Conservation (phyloP, 2,329 filamentous ascomycete genomes). For the Endocalyx cinctus region DNA sequence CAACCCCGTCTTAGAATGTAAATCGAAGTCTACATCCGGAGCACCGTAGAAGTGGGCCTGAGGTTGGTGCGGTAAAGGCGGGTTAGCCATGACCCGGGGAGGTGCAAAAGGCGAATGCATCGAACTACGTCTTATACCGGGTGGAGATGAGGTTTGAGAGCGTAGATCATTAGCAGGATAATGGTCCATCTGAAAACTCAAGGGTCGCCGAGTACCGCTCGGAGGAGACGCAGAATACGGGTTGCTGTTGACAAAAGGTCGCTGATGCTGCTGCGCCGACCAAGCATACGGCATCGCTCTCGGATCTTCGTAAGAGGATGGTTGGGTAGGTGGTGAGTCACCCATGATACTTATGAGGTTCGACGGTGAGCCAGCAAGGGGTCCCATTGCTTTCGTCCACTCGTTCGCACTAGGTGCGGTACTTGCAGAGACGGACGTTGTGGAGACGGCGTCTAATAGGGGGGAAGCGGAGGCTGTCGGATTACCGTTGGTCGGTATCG, state of each 20-base stretch:
- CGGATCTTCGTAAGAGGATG: conserved; percentile 31
- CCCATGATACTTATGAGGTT: conserved; percentile 32
- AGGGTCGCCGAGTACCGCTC: conserved; percentile 27
- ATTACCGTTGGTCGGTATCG: conserved; percentile 25
- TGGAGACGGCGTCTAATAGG: conserved; percentile 24
- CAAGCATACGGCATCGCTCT: conserved; percentile 26
- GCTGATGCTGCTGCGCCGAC: conserved; percentile 33
- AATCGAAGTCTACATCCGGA: conserved; percentile 64
- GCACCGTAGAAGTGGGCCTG: conserved; percentile 66
- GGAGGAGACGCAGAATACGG: conserved; percentile 28
- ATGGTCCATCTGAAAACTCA: conserved; percentile 39
- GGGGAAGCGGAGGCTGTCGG: conserved; percentile 23
- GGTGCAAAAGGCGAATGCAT: conserved; percentile 46
- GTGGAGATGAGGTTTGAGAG: conserved; percentile 35
- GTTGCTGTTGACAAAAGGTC: conserved; percentile 21
- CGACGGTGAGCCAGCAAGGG: conserved; percentile 26
- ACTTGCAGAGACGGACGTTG: conserved; percentile 26
- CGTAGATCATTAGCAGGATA: conserved; percentile 32
- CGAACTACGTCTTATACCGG: conserved; percentile 37
- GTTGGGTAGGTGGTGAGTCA: conserved; percentile 31
- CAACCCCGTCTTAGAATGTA: conserved; percentile 46
- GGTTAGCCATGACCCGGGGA: conserved; percentile 35
- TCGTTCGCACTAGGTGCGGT: conserved; percentile 29
- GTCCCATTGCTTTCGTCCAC: conserved; percentile 25
- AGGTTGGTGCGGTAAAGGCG: conserved; percentile 58